A percentile compares a stretch with the other conserved stretches of the same genome.
phyloP scores from a whole-genome alignment of 257 asterid genomes.

The Euphrasia confusa region DNA sequence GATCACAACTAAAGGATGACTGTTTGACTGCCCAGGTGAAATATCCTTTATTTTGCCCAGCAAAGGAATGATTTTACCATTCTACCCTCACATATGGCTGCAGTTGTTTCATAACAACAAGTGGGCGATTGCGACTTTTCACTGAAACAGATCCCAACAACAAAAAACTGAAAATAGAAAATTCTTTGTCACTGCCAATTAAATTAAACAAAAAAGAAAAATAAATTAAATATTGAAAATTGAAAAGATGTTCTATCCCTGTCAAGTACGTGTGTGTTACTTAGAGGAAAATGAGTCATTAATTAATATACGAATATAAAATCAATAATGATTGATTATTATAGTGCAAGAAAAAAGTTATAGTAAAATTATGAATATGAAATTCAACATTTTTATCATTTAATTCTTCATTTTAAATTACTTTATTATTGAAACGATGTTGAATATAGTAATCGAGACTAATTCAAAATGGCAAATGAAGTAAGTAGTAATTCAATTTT shows the following conservation, averaged over 20 bases:
- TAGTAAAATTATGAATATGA: too few species aligned
- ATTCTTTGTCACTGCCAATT: neutral
- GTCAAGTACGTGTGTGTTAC: conserved; percentile 32
- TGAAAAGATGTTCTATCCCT: conserved; percentile 29
- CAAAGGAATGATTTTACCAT: neutral
- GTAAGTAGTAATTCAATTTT: too few species aligned
- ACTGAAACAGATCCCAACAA: neutral
- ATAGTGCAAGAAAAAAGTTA: too few species aligned
- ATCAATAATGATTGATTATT: too few species aligned
- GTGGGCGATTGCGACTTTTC: conserved; percentile 13
- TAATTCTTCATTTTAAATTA: too few species aligned
- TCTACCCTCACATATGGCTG: conserved; percentile 1
- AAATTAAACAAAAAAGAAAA: conserved; percentile 12
- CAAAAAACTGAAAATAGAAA: neutral
- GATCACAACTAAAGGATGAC: too few species aligned
- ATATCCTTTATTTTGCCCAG: neutral
- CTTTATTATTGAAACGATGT: too few species aligned
- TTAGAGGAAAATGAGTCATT: conserved; percentile 28
- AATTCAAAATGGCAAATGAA: too few species aligned
- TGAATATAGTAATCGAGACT: too few species aligned
- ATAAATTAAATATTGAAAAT: neutral
- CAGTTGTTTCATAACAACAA: neutral
- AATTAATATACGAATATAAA: neutral
- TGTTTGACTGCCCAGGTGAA: neutral
- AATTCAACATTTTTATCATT: too few species aligned